Evolutionary conservation across 345 rosid species (phyloP).

Genomic region (Hibiscus mutabilis): DNA sequence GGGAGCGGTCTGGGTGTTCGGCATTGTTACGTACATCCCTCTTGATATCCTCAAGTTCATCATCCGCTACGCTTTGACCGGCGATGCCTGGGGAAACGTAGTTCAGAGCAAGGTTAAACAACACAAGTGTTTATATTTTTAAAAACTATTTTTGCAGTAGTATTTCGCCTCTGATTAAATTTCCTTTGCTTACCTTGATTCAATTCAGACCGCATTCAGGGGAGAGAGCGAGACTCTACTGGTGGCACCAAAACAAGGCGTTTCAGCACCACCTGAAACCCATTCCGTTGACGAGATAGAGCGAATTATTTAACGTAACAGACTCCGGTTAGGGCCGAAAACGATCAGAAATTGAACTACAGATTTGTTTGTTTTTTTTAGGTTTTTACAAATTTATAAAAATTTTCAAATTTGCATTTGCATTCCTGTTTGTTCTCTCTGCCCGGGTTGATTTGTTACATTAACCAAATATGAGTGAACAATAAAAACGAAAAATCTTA

Average conservation of each 20-base stretch:
- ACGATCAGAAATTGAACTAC: not conserved
- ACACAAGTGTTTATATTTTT: not conserved
- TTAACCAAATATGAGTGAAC: too few species aligned
- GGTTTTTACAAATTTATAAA: not conserved
- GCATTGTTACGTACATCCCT: constrained; percentile 53
- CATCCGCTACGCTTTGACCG: constrained; percentile 50
- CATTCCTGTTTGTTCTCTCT: not conserved
- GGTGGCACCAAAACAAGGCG: constrained; percentile 64
- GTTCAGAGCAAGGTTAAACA: constrained; percentile 40
- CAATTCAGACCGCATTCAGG: constrained; percentile 53
- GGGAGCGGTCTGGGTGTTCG: constrained; percentile 61
- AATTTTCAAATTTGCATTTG: not conserved
- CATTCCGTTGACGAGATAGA: constrained; percentile 27
- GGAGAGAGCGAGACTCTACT: constrained; percentile 68
- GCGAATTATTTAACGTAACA: constrained; percentile 44
- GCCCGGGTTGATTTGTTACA: too few species aligned
- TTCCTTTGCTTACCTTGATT: not conserved
- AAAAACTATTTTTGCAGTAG: too few species aligned
- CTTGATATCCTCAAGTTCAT: constrained; percentile 71
- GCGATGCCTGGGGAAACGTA: constrained; percentile 59
- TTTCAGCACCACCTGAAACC: constrained; percentile 24
- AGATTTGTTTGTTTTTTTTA: not conserved
- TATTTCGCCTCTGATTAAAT: not conserved
- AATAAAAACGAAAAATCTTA: too few species aligned
- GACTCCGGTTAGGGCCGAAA: constrained; percentile 17